Conservation (phyloP, 768 basidiomycete species). For the Tulasnella sp. region DNA sequence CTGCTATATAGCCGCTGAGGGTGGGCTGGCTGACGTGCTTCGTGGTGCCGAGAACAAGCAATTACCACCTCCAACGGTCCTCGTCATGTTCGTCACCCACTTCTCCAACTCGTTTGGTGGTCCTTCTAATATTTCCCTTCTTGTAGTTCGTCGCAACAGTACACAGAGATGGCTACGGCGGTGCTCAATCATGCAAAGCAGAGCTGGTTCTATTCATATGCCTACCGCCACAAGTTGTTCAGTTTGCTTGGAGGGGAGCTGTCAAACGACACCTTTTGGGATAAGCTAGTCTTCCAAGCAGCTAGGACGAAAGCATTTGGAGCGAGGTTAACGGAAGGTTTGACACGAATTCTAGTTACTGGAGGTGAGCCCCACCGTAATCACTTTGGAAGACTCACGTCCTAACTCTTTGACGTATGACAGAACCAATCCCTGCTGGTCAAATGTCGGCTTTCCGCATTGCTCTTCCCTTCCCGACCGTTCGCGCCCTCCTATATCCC, state of each 20-base stretch:
- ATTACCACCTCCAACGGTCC: conserved; percentile 53
- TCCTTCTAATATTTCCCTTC: background rate
- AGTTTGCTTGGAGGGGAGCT: conserved; percentile 68
- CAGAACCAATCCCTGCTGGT: conserved; percentile 50
- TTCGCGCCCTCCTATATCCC: conserved; percentile 59
- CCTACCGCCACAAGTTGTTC: conserved; percentile 72
- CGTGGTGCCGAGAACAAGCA: conserved; percentile 29
- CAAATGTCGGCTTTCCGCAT: conserved; percentile 57
- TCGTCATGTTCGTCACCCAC: conserved; percentile 49
- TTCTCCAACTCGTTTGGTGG: background rate
- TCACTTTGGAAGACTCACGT: conserved; percentile 28
- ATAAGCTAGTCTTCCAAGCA: conserved; percentile 66
- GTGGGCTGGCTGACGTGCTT: conserved; percentile 29
- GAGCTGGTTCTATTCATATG: conserved; percentile 56
- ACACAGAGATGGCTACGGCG: conserved; percentile 50
- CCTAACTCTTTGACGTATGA: background rate
- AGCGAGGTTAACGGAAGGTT: conserved; percentile 1
- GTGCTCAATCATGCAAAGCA: conserved; percentile 52
- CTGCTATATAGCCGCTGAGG: conserved; percentile 25
- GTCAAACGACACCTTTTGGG: conserved; percentile 78
- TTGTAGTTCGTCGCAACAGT: conserved; percentile 49
- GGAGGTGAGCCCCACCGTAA: conserved; percentile 24
- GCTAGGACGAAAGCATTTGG: conserved; percentile 61
- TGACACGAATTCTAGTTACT: background rate
- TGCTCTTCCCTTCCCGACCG: conserved; percentile 70